Base-by-base conservation (phyloP, 208 protist species). In the Tetramitus jugosus region DNA sequence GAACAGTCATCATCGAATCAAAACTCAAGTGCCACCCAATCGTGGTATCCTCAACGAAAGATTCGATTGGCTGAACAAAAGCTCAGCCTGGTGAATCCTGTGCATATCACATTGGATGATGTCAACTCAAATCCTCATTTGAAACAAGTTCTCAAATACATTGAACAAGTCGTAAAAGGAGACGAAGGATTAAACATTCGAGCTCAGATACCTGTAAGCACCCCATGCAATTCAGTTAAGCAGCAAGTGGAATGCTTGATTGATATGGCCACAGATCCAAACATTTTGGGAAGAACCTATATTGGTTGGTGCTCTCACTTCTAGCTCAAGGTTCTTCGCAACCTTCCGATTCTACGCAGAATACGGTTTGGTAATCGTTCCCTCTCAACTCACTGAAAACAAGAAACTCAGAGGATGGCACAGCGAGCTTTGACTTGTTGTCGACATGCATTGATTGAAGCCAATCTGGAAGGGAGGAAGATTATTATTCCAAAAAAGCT, bases 181-280 rank as follows among this genome's bases (percentile, higher is more conserved):
- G 62, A 76, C 43, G 35, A 62, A 4, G 82, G 79, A 13, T n/a
- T 61, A 31, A 87, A 88, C 40, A 64, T 83, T 2, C 45, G 87
- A 23, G 82, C 84, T 4, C 79, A 76, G 52, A n/a, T n/a, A n/a
- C n/a, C n/a, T n/a, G 61, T 77, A 20, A 42, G 78, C 7, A 65
- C 69, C 40, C 45, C 35, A 2, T 79, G 71, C n/a, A 6, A 2
- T 3, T 35, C 17, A 23, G 53, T 75, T 23, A 67, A 82, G 65
- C 56, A 90, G 67, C 86, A 93, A 82, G 87, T 95, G 0, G 84
- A 91, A 29, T 90, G 87, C 78, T 79, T 95, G 26, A 76, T 95
- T 42, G 89, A 93, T 62, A 80, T 92, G 56, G 87, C 92, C 14
- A 93, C 89, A 23, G 90, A 94, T 76, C 75, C 77, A n/a, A 91